phyloP scores from a whole-genome alignment of 192 early-diverging fungal genomes.

The Piromyces sp. region DNA sequence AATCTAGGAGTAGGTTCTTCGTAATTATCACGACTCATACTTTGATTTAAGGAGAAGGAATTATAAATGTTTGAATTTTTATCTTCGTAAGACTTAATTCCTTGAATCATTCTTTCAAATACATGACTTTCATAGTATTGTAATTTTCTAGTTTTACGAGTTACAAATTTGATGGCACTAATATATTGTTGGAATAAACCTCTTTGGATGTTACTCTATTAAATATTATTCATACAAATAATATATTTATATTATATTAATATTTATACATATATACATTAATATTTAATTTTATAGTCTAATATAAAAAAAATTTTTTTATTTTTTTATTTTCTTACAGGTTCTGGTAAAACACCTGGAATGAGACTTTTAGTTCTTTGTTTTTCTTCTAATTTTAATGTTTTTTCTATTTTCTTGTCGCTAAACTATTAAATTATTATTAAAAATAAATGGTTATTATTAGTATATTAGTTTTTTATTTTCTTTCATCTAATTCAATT shows the following conservation, averaged over 20 bases:
- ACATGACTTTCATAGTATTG: background rate
- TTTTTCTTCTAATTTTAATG: background rate
- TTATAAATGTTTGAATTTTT: background rate
- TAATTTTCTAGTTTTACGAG: background rate
- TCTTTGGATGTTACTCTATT: background rate
- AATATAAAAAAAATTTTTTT: too few species aligned
- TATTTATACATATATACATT: too few species aligned
- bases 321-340: too few species aligned
- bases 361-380: background rate
- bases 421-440: background rate
- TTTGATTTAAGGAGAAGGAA: background rate
- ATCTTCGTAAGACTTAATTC: background rate
- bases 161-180: background rate
- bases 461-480: too few species aligned
- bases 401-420: background rate
- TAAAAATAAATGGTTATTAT: too few species aligned
- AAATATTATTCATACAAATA: too few species aligned
- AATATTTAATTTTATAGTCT: too few species aligned
- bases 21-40: background rate
- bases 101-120: background rate
- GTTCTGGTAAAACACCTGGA: background rate
- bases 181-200: background rate
- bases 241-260: too few species aligned
- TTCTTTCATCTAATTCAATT: too few species aligned
- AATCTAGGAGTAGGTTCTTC: background rate